These are phyloP conservation scores for Colletotrichum simmondsii DNA, from an alignment of 2,329 filamentous ascomycete species.

Conservation along the genomic window DNA sequence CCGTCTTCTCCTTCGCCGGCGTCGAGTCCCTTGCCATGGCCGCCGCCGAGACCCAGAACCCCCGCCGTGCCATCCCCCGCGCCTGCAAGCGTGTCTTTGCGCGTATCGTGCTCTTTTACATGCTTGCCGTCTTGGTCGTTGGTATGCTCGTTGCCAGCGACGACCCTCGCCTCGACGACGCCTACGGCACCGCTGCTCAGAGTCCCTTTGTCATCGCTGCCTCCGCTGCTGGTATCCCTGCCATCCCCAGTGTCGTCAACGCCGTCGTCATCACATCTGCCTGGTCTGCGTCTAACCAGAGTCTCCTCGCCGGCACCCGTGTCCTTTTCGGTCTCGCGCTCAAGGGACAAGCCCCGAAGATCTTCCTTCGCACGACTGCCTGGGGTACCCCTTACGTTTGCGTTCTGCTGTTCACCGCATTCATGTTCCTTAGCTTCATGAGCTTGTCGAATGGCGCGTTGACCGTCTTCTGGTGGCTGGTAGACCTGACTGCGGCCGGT, in stretches of 20 bases:
- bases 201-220: constrained; percentile 63
- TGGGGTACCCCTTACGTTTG: constrained; percentile 45
- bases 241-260: constrained; percentile 66
- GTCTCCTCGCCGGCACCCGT: constrained; percentile 66
- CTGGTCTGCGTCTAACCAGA: constrained; percentile 61
- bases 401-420: constrained; percentile 60
- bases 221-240: constrained; percentile 62
- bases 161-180: constrained; percentile 59
- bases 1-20: constrained; percentile 40
- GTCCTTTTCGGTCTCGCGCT: constrained; percentile 66
- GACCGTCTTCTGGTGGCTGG: constrained; percentile 72
- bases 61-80: constrained; percentile 52
- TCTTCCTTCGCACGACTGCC: constrained; percentile 47
- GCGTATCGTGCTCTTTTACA: constrained; percentile 52
- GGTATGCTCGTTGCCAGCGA: constrained; percentile 65
- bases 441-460: constrained; percentile 68
- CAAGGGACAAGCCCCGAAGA: constrained; percentile 60
- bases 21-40: constrained; percentile 39
- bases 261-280: constrained; percentile 64
- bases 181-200: constrained; percentile 60
- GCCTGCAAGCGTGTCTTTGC: constrained; percentile 41
- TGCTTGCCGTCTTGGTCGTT: constrained; percentile 62
- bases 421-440: constrained; percentile 69
- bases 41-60: constrained; percentile 50
- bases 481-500: constrained; percentile 63